A percentile compares a stretch with the other conserved stretches of the same genome.
Conservation (phyloP, 2,329 filamentous ascomycete genomes). For the Fonsecaea nubica region DNA sequence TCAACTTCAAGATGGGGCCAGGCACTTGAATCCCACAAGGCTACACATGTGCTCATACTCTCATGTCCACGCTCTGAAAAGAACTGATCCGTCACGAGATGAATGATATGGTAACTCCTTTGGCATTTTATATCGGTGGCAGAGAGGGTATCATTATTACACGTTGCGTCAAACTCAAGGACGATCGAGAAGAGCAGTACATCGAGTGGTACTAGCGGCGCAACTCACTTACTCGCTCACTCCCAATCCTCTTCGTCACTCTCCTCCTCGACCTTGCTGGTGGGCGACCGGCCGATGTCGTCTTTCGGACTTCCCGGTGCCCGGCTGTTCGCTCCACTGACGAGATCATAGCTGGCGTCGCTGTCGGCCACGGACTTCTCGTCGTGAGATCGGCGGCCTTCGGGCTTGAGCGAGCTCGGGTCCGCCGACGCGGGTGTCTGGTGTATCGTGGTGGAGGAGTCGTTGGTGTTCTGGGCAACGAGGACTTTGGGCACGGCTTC, state of each 20-base stretch:
- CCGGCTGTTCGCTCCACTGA: conserved; percentile 80
- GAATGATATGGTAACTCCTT: too few relatives aligned
- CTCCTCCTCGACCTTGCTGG: conserved; percentile 58
- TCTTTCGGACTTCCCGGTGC: conserved; percentile 72
- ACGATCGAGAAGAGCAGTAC: neutral
- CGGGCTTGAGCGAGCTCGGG: conserved; percentile 60
- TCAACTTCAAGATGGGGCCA: too few relatives aligned
- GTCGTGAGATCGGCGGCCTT: conserved; percentile 73
- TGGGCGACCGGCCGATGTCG: conserved; percentile 50
- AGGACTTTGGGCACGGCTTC: conserved; percentile 45
- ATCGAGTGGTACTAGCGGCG: neutral
- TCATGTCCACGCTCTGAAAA: too few relatives aligned
- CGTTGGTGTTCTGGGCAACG: conserved; percentile 33
- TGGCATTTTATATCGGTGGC: too few relatives aligned
- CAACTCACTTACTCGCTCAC: conserved; percentile 19
- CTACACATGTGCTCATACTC: too few relatives aligned
- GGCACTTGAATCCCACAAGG: too few relatives aligned
- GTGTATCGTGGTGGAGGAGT: conserved; percentile 35
- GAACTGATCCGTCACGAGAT: too few relatives aligned
- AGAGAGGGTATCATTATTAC: too few relatives aligned
- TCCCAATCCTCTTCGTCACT: conserved; percentile 53
- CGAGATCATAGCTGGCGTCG: conserved; percentile 94
- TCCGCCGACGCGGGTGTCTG: conserved; percentile 45
- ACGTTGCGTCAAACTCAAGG: neutral
- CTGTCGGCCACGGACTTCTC: conserved; percentile 90